Conservation (phyloP, 2,329 filamentous ascomycete genomes). For the Penicillium digitatum region DNA sequence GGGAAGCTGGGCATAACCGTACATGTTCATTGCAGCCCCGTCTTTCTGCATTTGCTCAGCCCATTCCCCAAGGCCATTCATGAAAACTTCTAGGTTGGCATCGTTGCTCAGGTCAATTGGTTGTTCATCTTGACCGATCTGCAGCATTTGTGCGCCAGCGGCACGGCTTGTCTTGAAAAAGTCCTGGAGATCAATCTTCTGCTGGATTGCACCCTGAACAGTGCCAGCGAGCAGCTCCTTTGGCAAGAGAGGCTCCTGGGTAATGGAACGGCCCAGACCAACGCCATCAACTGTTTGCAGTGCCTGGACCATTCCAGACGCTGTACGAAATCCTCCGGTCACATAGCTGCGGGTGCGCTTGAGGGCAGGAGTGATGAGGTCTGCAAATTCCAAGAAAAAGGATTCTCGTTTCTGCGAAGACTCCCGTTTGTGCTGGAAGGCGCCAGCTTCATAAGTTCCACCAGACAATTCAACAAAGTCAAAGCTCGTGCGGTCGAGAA, state of each 20-base stretch:
- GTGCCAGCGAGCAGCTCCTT: constrained; percentile 30
- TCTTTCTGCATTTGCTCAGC: neutral
- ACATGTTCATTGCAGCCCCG: neutral
- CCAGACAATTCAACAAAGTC: constrained; percentile 56
- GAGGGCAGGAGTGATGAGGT: constrained; percentile 48
- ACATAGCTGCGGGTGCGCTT: constrained; percentile 41
- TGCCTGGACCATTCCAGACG: constrained; percentile 56
- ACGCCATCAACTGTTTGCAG: constrained; percentile 57
- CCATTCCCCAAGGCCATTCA: neutral
- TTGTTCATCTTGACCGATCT: constrained; percentile 23
- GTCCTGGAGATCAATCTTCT: constrained; percentile 82
- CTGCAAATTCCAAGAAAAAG: constrained; percentile 60
- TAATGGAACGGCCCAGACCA: constrained; percentile 53
- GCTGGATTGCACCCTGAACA: constrained; percentile 34
- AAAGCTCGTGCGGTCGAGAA: constrained; percentile 29
- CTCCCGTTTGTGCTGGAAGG: constrained; percentile 52
- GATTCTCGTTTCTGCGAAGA: constrained; percentile 55
- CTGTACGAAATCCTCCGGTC: constrained; percentile 56
- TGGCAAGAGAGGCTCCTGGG: constrained; percentile 46
- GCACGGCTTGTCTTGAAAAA: constrained; percentile 63
- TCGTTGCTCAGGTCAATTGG: constrained; percentile 20
- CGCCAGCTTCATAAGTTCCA: constrained; percentile 56
- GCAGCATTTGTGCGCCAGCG: constrained; percentile 22
- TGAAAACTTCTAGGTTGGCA: neutral
- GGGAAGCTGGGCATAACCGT: neutral